Evolutionary conservation across 2,329 filamentous ascomycete genomes (phyloP).

Genomic region (Erysiphe neolycopersici): DNA sequence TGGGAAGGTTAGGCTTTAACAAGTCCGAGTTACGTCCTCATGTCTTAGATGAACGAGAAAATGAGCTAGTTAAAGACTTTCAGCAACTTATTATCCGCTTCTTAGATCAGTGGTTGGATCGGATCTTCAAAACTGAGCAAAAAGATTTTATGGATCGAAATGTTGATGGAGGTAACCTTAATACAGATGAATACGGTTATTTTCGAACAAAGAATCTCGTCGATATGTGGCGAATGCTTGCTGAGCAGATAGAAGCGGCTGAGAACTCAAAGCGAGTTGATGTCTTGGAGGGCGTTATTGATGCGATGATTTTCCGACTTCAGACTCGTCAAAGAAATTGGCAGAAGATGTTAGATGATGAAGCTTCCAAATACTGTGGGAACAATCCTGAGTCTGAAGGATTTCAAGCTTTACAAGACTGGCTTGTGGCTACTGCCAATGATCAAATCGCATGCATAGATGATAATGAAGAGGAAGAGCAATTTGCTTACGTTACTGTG

Average conservation of each 20-base stretch:
- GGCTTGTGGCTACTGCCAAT: conserved; percentile 89
- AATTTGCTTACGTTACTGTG: conserved; percentile 57
- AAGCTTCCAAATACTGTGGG: conserved; percentile 46
- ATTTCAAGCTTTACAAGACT: conserved; percentile 69
- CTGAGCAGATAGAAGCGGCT: conserved; percentile 71
- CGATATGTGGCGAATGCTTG: conserved; percentile 92
- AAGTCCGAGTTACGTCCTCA: conserved; percentile 58
- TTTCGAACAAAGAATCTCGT: conserved; percentile 79
- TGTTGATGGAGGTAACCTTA: conserved; percentile 47
- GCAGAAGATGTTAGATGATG: conserved; percentile 70
- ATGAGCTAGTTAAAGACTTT: conserved; percentile 81
- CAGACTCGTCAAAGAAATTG: conserved; percentile 61
- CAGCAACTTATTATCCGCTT: conserved; percentile 84
- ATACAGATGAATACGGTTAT: conserved; percentile 68
- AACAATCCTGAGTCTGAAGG: conserved; percentile 30
- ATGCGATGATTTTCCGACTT: conserved; percentile 79
- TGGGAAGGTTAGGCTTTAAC: conserved; percentile 64
- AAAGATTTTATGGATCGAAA: conserved; percentile 57
- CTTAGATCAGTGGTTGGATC: conserved; percentile 92
- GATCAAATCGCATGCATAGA: conserved; percentile 98
- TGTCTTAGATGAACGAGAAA: conserved; percentile 69
- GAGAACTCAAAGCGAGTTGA: conserved; percentile 65
- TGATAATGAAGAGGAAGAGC: conserved; percentile 52
- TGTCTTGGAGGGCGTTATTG: conserved; percentile 81
- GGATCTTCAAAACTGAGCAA: conserved; percentile 61